These are phyloP conservation scores for Diaporthe ampelina DNA, from an alignment of 2,329 filamentous ascomycete species.

Conservation along the genomic window DNA sequence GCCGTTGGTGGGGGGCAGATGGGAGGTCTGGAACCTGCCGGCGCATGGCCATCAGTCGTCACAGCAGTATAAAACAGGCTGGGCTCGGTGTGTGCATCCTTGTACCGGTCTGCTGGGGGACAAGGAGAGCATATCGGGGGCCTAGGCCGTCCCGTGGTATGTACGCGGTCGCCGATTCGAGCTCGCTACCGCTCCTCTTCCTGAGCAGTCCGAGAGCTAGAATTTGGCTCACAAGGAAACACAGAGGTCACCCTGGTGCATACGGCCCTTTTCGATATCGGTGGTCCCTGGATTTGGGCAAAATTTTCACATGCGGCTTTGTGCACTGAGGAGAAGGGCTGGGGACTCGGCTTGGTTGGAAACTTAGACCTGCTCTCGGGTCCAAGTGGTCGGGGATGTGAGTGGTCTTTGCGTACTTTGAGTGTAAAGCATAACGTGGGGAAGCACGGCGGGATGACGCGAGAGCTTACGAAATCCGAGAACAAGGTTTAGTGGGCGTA, in stretches of 20 bases:
- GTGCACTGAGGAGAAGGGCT: not conserved
- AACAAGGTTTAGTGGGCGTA: not conserved
- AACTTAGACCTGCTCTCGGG: constrained; percentile 10
- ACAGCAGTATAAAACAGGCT: not conserved
- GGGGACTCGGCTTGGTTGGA: constrained; percentile 1
- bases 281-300: not conserved
- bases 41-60: not conserved
- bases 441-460: constrained; percentile 5
- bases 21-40: not conserved
- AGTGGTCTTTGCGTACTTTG: not conserved
- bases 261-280: not conserved
- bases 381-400: not conserved
- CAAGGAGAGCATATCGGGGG: not conserved
- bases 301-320: constrained; percentile 7
- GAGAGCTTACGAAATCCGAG: not conserved
- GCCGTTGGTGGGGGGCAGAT: not conserved
- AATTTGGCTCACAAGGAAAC: not conserved
- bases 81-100: not conserved
- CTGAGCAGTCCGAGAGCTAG: not conserved
- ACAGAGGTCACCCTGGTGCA: not conserved
- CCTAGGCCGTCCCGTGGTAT: not conserved
- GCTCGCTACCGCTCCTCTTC: not conserved
- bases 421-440: not conserved
- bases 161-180: not conserved
- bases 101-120: not conserved